Base-by-base conservation (phyloP, 2,329 filamentous ascomycete genomes). In the Septoria linicola region DNA sequence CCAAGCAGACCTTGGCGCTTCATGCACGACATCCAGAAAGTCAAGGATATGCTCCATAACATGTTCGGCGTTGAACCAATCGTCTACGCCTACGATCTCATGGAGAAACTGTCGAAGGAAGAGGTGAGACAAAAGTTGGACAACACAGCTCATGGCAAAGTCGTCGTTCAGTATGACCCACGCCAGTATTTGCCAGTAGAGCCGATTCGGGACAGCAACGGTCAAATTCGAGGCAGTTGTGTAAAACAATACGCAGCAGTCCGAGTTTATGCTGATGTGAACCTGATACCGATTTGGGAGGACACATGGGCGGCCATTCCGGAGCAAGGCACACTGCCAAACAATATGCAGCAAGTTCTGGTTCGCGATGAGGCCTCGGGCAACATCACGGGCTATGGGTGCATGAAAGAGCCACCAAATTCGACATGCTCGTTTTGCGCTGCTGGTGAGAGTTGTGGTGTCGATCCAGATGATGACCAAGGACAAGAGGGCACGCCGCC, bases 121-220 rank as follows among this genome's bases (percentile, higher is more conserved):
- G n/a, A n/a, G n/a, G n/a, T n/a, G n/a, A n/a, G n/a, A n/a, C n/a
- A n/a, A n/a, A n/a, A n/a, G n/a, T n/a, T n/a, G n/a, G n/a, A 40
- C 20, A 47, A 13, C 1, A 48, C 53, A 2, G 53, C 48, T 10
- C 37, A 34, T 16, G 53, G 53, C 8, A 51, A 49, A 25, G 21
- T 51, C 7, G 32, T 55, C n/a, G 21, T 55, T 7, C 43, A 51
- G 43, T 55, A 51, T 41, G 43, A 47, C 34, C 48, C 45, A 3
- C 20, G 30, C 11, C 31, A 49, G 14, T 45, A 41, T 14, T 4
- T 41, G 16, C 25, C 43, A 6, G 25, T 21, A 4, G 37, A 21
- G 17, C 23, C 39, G 1, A n/a, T n/a, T n/a, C 37, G 16, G 11
- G 36, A 41, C 36, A 8, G 23, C 16, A 16, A 41, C 37, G 49